Conservation (phyloP, 2,329 filamentous ascomycete species). For the Microcyclosporella mali region DNA sequence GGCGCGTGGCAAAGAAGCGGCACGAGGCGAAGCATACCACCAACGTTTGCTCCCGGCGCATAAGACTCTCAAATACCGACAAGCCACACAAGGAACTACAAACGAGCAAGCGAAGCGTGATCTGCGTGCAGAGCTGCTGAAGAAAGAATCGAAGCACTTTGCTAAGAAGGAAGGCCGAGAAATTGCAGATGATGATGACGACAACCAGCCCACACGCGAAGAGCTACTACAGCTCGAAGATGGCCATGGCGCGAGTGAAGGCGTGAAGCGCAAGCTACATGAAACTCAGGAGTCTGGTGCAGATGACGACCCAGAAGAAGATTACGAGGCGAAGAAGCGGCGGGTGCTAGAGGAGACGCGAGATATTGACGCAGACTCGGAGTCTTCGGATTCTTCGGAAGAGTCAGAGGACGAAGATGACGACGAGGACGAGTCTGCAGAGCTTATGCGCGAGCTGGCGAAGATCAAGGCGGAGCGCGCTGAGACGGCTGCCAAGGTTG, state of each 20-base stretch:
- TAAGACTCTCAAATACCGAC: constrained; percentile 81
- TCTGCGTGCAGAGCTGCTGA: constrained; percentile 80
- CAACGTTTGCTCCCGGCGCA: constrained; percentile 91
- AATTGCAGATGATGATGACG: constrained; percentile 34
- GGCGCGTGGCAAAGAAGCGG: constrained; percentile 88
- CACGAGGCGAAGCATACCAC: constrained; percentile 89
- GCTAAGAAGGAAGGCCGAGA: constrained; percentile 69
- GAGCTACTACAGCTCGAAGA: constrained; percentile 44
- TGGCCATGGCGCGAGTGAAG: constrained; percentile 36
- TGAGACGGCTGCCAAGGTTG: constrained; percentile 73
- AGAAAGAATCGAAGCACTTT: constrained; percentile 81
- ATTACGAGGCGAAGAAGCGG: constrained; percentile 73
- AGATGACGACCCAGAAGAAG: constrained; percentile 50
- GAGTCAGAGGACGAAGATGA: constrained; percentile 53
- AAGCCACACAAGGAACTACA: constrained; percentile 83
- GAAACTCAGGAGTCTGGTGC: constrained; percentile 35
- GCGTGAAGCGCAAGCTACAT: constrained; percentile 60
- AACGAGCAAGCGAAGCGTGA: constrained; percentile 67
- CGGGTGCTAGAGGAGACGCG: constrained; percentile 81
- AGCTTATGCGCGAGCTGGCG: constrained; percentile 85
- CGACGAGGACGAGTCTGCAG: constrained; percentile 74
- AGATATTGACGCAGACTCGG: constrained; percentile 78
- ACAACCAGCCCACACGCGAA: constrained; percentile 7
- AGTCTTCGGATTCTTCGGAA: constrained; percentile 42
- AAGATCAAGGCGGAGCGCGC: constrained; percentile 85